phyloP scores from a whole-genome alignment of 495 filamentous ascomycete genomes.

The Xylaria sp. region DNA sequence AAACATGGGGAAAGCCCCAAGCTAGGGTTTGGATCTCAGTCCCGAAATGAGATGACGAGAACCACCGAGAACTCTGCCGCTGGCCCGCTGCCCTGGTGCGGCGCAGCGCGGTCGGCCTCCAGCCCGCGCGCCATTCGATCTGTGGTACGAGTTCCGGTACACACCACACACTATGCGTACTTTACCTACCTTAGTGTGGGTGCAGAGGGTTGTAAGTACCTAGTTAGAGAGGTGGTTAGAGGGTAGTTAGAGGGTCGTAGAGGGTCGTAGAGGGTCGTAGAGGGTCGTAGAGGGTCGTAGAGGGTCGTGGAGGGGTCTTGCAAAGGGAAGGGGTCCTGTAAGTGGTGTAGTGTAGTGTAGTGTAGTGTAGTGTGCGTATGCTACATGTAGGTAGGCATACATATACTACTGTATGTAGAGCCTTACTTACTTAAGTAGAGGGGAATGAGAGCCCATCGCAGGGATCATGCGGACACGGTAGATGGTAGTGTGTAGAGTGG shows the following conservation, averaged over 20 bases:
- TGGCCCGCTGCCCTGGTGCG: constrained; percentile 39
- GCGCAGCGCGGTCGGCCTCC: constrained; percentile 21
- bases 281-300: too few species aligned
- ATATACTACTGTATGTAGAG: too few species aligned
- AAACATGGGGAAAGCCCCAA: constrained; percentile 39
- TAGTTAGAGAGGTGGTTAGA: too few species aligned
- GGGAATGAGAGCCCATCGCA: constrained; percentile 12
- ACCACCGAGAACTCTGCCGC: constrained; percentile 43
- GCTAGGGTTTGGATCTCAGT: constrained; percentile 39
- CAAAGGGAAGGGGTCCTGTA: too few species aligned
- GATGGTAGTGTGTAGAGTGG: constrained; percentile 14
- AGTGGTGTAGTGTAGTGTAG: background rate
- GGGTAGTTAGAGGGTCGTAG: too few species aligned
- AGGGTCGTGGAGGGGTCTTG: too few species aligned
- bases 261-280: too few species aligned
- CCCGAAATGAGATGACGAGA: constrained; percentile 45
- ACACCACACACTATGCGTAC: background rate
- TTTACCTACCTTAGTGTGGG: too few species aligned
- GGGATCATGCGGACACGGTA: constrained; percentile 29
- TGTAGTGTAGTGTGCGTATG: too few species aligned
- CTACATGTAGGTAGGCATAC: too few species aligned
- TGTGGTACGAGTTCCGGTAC: constrained; percentile 5
- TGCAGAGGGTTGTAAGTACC: too few species aligned
- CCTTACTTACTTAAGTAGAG: too few species aligned
- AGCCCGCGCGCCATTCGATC: constrained; percentile 9